Conservation (phyloP, 768 basidiomycete species). For the Lanmaoa pseudosensibilis region DNA sequence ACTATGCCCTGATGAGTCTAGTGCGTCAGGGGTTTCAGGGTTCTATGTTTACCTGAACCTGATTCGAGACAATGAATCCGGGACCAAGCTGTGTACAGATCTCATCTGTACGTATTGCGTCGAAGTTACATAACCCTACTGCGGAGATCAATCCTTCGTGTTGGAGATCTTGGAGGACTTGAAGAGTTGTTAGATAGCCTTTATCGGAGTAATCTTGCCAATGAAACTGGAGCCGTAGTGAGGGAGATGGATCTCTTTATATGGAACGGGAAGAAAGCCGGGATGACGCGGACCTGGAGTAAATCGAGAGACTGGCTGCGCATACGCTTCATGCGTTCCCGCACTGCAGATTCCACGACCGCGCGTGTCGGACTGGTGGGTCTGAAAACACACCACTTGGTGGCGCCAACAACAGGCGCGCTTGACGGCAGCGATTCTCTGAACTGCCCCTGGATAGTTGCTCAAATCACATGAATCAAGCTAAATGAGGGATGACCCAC, state of each 20-base stretch:
- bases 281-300: constrained; percentile 54
- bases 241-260: not conserved
- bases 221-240: constrained; percentile 53
- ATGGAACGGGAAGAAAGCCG: not conserved
- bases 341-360: constrained; percentile 60
- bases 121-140: constrained; percentile 82
- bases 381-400: constrained; percentile 86
- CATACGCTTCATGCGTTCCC: constrained; percentile 73
- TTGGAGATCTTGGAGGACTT: constrained; percentile 59
- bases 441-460: constrained; percentile 62
- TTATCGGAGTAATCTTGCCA: constrained; percentile 69
- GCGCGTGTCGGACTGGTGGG: constrained; percentile 48
- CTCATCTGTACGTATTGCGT: constrained; percentile 71
- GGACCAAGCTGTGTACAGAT: constrained; percentile 75
- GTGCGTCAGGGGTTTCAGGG: not conserved
- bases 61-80: constrained; percentile 75
- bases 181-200: constrained; percentile 48
- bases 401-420: constrained; percentile 61
- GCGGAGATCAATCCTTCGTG: constrained; percentile 57
- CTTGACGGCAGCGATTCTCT: constrained; percentile 44
- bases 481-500: constrained; percentile 41
- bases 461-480: not conserved
- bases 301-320: constrained; percentile 59
- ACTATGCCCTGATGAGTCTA: constrained; percentile 43
- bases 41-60: constrained; percentile 62